These are phyloP conservation scores for Aspergillus conjunctus DNA, from an alignment of 495 filamentous ascomycete species.

Conservation along the genomic window DNA sequence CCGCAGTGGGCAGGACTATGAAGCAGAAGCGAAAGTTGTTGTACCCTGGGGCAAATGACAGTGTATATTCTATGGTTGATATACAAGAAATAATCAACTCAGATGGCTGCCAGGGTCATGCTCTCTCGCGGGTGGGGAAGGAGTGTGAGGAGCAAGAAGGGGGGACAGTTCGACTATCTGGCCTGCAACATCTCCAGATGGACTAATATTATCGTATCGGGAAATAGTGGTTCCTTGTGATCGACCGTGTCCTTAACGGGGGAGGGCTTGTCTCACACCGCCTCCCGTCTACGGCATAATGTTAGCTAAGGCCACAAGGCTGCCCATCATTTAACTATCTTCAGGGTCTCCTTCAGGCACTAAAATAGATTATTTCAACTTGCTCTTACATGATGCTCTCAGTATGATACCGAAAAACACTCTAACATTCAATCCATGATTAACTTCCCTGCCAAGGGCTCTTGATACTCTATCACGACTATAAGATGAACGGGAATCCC, in stretches of 20 bases:
- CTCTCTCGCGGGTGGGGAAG: slow-evolving; percentile 29
- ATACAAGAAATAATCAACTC: slow-evolving; percentile 17
- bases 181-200: slow-evolving; percentile 20
- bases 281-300: slow-evolving; percentile 24
- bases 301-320: slow-evolving; percentile 11
- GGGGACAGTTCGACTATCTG: slow-evolving; percentile 9
- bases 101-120: slow-evolving; percentile 24
- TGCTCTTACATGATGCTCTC: too few relatives aligned
- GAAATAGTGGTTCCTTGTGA: slow-evolving; percentile 23
- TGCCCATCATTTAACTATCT: background rate
- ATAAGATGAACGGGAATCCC: background rate
- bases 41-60: background rate
- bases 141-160: slow-evolving; percentile 30
- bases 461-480: background rate
- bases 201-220: slow-evolving; percentile 27
- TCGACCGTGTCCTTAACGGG: slow-evolving; percentile 39
- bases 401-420: too few relatives aligned
- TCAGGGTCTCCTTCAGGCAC: background rate
- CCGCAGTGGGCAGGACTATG: slow-evolving; percentile 30
- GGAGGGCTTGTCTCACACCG: slow-evolving; percentile 23
- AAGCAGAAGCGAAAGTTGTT: slow-evolving; percentile 7
- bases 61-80: slow-evolving; percentile 10
- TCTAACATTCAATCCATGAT: too few relatives aligned
- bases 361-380: background rate
- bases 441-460: too few relatives aligned